phyloP scores from a whole-genome alignment of 2,329 filamentous ascomycete genomes.

The Diaporthe batatas region DNA sequence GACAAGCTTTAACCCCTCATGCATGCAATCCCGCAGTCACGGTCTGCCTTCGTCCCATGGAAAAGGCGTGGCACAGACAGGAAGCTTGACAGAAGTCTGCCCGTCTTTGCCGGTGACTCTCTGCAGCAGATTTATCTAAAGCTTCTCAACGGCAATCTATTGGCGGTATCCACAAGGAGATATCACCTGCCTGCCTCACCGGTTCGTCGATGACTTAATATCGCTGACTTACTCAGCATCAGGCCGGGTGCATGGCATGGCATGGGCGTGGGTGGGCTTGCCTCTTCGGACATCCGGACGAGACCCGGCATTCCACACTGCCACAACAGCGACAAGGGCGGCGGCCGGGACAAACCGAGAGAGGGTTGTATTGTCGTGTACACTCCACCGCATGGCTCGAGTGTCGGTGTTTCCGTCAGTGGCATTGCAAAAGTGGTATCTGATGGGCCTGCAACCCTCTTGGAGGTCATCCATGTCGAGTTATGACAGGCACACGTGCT shows the following conservation, averaged over 20 bases:
- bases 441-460: background rate
- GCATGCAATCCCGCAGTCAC: slow-evolving; percentile 1
- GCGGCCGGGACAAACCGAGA: background rate
- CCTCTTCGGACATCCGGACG: slow-evolving; percentile 13
- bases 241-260: background rate
- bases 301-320: slow-evolving; percentile 16
- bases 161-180: background rate
- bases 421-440: background rate
- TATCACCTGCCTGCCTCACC: background rate
- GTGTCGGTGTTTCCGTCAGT: slow-evolving; percentile 12
- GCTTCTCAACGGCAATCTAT: background rate
- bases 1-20: slow-evolving; percentile 28
- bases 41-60: slow-evolving; percentile 8
- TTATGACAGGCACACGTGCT: background rate
- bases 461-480: background rate
- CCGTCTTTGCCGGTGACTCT: background rate
- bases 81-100: slow-evolving; percentile 27
- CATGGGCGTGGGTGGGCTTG: background rate
- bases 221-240: background rate
- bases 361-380: background rate
- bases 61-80: slow-evolving; percentile 1
- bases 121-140: background rate
- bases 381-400: background rate
- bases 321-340: slow-evolving; percentile 25
- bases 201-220: background rate